These are phyloP conservation scores for Symbiodinium natans DNA, from an alignment of 73 alveolate species.

Conservation along the genomic window DNA sequence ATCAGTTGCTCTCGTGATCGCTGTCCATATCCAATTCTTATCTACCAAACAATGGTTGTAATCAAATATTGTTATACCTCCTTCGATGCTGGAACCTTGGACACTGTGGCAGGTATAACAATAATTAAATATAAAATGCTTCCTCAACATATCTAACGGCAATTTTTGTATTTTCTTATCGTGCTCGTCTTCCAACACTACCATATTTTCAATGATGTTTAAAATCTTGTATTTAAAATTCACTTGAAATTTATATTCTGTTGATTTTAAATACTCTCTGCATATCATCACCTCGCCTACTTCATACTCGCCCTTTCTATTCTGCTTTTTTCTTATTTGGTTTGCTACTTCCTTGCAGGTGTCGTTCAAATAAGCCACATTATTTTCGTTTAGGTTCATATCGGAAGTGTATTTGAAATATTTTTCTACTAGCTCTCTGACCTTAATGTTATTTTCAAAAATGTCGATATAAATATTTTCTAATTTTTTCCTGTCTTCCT, in stretches of 20 bases:
- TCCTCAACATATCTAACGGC: not conserved
- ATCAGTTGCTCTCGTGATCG: not conserved
- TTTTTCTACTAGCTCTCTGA: not conserved
- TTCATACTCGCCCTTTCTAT: constrained; percentile 1
- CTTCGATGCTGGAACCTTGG: constrained; percentile 10
- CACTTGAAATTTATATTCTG: not conserved
- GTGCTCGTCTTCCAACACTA: not conserved
- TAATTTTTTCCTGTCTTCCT: not conserved
- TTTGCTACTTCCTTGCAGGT: constrained; percentile 11
- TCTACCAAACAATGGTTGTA: not conserved
- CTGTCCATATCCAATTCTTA: constrained; percentile 5
- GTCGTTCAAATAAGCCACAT: constrained; percentile 17
- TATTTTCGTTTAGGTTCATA: not conserved
- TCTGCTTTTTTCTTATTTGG: not conserved
- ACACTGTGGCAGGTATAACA: not conserved
- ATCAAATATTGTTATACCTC: constrained; percentile 7
- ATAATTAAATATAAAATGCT: not conserved
- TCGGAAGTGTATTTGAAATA: not conserved
- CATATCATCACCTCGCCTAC: constrained; percentile 4
- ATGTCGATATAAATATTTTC: not conserved
- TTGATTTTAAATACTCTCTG: not conserved
- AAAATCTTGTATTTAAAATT: not conserved
- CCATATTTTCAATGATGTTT: too few relatives aligned
- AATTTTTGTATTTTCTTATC: not conserved
- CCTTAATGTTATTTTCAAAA: not conserved